Evolutionary conservation across 805 yeast species (phyloP).

Genomic region (Barnettozyma sucrosica): DNA sequence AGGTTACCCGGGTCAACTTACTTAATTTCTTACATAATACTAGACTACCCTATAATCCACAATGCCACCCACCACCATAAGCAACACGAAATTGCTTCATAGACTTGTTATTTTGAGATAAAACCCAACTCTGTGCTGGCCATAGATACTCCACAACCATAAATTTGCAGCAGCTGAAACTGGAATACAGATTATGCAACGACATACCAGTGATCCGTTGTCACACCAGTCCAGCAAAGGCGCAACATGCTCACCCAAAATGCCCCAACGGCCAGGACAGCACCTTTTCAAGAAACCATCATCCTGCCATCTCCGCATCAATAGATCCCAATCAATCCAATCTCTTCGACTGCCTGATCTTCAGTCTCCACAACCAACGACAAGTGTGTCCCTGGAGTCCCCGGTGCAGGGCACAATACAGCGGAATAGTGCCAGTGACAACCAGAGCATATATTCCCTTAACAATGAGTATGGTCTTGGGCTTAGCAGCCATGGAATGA

Average conservation of each 20-base stretch:
- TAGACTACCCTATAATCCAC: not conserved
- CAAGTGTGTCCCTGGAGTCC: constrained; percentile 26
- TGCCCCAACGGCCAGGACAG: constrained; percentile 15
- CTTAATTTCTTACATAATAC: not conserved
- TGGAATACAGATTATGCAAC: not conserved
- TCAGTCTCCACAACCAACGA: constrained; percentile 29
- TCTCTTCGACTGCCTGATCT: constrained; percentile 17
- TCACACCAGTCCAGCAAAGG: not conserved
- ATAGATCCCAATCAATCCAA: constrained; percentile 11
- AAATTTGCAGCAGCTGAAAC: not conserved
- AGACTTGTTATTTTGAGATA: not conserved
- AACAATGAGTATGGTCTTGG: constrained; percentile 2
- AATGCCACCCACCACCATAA: not conserved
- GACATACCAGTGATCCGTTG: not conserved
- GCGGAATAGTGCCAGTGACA: not conserved
- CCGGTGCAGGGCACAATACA: constrained; percentile 5
- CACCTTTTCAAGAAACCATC: constrained; percentile 16
- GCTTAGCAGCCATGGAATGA: not conserved
- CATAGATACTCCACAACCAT: not conserved
- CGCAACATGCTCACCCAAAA: constrained; percentile 3
- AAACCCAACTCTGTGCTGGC: not conserved
- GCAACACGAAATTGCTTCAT: not conserved
- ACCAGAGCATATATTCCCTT: constrained; percentile 1
- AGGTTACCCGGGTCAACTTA: constrained; percentile 13
- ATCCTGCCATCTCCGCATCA: constrained; percentile 14